Base-by-base conservation (phyloP, 345 rosid genomes). In the Rhodomyrtus tomentosa region DNA sequence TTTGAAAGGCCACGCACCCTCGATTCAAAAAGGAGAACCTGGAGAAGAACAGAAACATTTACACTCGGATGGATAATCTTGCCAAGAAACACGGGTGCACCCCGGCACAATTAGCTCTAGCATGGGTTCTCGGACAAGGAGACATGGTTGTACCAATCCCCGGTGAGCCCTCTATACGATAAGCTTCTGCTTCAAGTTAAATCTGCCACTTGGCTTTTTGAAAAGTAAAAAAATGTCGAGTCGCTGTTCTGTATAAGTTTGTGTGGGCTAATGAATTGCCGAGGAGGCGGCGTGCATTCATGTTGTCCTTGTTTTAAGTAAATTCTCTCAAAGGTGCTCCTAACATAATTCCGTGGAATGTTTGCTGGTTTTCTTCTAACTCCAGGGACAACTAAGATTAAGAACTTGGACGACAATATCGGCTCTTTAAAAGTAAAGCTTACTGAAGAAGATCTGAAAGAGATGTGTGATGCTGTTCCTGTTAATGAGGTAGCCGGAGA, bases 341-440 rank as follows among this genome's bases (percentile, higher is more conserved):
- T 58, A 58, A 58, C 20, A 2, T 45, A 51, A 6, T 45, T 15
- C 18, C n/a, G 53, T 38, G 62, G 59, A 40, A 21, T 16, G 25
- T 50, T 48, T 15, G 49, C 40, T 58, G 16, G n/a, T 29, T 27
- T 49, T 38, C 4, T 32, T 32, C n/a, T 20, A 73, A 38, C 36
- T 36, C 50, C 68, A 89, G 93, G 95, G 80, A 90, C 95, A 40
- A 90, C 92, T 14, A 89, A 88, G 89, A 87, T 90, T 4, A 92
- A 92, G 87, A 91, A 90, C 88, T 84, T 93, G 85, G 93, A 88
- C 42, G 84, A 83, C 52, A 93, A 91, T 56, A 87, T 89, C 15
- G 88, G 90, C 36, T 88, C 94, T n/a, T 27, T 88, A 52, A 54
- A 38, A 82, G 89, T 91, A 82, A 89, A 89, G 80, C 89, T 91